phyloP scores from a whole-genome alignment of 192 early-diverging fungal species.

The Coemansia pectinata region DNA sequence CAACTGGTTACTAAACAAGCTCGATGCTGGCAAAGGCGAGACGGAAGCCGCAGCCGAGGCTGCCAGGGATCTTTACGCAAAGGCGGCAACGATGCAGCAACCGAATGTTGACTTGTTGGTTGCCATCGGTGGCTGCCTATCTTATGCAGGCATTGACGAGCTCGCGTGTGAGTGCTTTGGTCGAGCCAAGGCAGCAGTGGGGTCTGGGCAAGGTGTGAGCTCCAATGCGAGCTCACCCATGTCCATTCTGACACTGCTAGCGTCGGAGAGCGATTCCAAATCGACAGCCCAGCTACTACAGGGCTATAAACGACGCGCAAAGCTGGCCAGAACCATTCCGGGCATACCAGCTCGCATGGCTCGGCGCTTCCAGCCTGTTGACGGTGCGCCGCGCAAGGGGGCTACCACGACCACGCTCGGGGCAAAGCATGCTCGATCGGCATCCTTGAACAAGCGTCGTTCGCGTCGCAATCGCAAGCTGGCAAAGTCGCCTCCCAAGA shows the following conservation, averaged over 20 bases:
- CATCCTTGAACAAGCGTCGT: conserved; percentile 11
- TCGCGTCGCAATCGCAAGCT: conserved; percentile 37
- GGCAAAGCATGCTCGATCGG: background rate
- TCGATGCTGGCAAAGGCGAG: background rate
- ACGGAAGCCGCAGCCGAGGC: conserved; percentile 5
- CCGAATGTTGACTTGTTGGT: conserved; percentile 17
- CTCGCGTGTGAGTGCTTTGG: conserved; percentile 19
- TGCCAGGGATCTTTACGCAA: conserved; percentile 18
- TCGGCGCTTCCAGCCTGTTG: conserved; percentile 30
- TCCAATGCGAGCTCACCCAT: conserved; percentile 9
- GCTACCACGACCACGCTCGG: background rate
- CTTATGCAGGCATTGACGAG: conserved; percentile 24
- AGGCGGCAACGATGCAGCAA: background rate
- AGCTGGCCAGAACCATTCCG: conserved; percentile 14
- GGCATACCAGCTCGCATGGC: conserved; percentile 28
- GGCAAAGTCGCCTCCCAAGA: conserved; percentile 35
- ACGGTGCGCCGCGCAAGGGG: background rate
- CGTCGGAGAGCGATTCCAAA: background rate
- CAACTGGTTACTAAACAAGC: conserved; percentile 16
- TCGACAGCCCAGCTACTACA: conserved; percentile 22
- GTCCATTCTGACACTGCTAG: conserved; percentile 22
- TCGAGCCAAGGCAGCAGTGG: conserved; percentile 5
- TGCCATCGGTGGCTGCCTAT: conserved; percentile 36
- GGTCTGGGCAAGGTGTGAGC: background rate
- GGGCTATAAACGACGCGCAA: conserved; percentile 16